These are phyloP conservation scores for Russula emetica DNA, from an alignment of 768 basidiomycete species.

Conservation along the genomic window DNA sequence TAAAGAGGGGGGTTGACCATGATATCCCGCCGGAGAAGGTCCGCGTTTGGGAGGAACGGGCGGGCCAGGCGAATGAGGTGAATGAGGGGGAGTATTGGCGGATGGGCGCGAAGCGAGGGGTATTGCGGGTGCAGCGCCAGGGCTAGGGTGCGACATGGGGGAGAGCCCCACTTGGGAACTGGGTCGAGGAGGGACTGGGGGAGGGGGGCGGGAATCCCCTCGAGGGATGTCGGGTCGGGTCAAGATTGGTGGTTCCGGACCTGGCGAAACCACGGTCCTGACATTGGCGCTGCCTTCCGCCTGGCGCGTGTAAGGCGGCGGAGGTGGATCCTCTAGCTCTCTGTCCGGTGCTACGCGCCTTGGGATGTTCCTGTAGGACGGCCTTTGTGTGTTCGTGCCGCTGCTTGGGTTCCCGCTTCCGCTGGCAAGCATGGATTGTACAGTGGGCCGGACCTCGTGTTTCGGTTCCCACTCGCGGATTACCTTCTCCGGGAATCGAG, in stretches of 20 bases:
- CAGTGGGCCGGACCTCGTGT: constrained; percentile 15
- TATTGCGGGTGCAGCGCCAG: constrained; percentile 13
- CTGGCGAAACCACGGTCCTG: constrained; percentile 3
- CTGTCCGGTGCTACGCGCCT: constrained; percentile 38
- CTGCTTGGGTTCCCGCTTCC: constrained; percentile 16
- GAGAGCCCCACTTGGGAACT: neutral
- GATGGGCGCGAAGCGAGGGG: constrained; percentile 21
- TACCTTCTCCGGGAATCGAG: constrained; percentile 24
- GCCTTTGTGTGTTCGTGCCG: constrained; percentile 22
- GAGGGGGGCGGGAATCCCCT: constrained; percentile 11
- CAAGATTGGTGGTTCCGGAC: constrained; percentile 10
- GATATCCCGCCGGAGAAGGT: neutral
- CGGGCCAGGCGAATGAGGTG: neutral
- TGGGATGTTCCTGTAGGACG: constrained; percentile 48
- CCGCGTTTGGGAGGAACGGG: neutral
- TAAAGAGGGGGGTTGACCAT: neutral
- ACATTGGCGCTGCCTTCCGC: constrained; percentile 33
- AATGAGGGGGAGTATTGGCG: neutral
- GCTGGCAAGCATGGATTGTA: constrained; percentile 14
- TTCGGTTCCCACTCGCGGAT: constrained; percentile 23
- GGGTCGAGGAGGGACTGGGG: constrained; percentile 21
- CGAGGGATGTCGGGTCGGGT: constrained; percentile 18
- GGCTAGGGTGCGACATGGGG: neutral
- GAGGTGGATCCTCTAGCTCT: constrained; percentile 51
- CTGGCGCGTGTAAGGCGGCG: constrained; percentile 65